These are phyloP conservation scores for Clonostachys byssicola DNA, from an alignment of 2,329 filamentous ascomycete species.

Conservation along the genomic window DNA sequence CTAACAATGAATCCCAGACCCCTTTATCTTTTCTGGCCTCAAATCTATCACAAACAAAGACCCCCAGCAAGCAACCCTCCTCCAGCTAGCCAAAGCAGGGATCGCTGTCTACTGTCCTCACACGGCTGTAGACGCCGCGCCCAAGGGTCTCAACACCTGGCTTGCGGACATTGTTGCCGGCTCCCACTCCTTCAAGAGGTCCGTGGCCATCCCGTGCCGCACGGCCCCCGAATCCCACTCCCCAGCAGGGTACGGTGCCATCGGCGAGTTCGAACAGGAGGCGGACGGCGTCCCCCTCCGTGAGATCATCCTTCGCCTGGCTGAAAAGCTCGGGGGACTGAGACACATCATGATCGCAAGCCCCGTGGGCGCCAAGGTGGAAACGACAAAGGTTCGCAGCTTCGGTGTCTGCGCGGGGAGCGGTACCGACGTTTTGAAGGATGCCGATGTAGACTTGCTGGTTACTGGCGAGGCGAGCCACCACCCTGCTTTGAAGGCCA, in stretches of 20 bases:
- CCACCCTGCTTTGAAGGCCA: constrained; percentile 83
- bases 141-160: constrained; percentile 88
- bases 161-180: constrained; percentile 80
- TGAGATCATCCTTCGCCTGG: constrained; percentile 47
- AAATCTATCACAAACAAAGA: constrained; percentile 84
- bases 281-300: constrained; percentile 16
- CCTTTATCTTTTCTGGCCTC: constrained; percentile 91
- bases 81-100: constrained; percentile 77
- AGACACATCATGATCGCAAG: constrained; percentile 43
- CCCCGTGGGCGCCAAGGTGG: constrained; percentile 40
- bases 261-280: constrained; percentile 31
- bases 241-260: constrained; percentile 48
- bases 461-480: constrained; percentile 94
- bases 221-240: constrained; percentile 35
- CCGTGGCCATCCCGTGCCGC: constrained; percentile 39
- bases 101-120: constrained; percentile 96
- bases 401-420: constrained; percentile 90
- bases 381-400: constrained; percentile 47
- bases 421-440: constrained; percentile 71
- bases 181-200: constrained; percentile 25
- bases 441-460: constrained; percentile 69
- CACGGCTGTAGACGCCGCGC: constrained; percentile 86
- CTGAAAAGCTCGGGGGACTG: constrained; percentile 65
- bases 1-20: constrained; percentile 52
- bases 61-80: constrained; percentile 79